Base-by-base conservation (phyloP, 768 basidiomycete genomes). In the Pleurotus sapidus region DNA sequence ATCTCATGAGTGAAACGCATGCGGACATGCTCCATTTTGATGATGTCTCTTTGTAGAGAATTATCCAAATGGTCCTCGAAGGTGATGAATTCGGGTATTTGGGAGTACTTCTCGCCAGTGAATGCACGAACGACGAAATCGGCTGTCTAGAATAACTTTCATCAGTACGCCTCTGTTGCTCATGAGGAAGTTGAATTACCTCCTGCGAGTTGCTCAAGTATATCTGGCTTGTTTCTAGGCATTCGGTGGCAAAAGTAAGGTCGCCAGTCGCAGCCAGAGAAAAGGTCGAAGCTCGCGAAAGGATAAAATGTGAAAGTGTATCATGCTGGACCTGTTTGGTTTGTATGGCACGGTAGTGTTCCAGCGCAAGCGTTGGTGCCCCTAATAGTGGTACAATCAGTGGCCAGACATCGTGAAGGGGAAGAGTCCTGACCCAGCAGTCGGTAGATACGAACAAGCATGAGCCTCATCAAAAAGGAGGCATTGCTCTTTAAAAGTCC, bases 271-370 rank as follows among this genome's bases (percentile, higher is more conserved):
- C 77, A 45, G 89, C 86, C 39, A 89, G 72, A 2, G 91, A 92
- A 74, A 93, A 95, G 0, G 86, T 89, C 18, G 86, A 83, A 9
- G 87, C 82, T 18, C 93, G 83, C 17, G 89, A 84, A 42, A 94
- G 80, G 51, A 94, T 71, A 55, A 92, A 81, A 67, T 96, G 91
- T 1, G 91, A 92, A 6, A 97, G 76, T 0, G 95, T 96, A 65
- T 97, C 95, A 57, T 88, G 82, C 67, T 96, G 93, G 20, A 95
- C 81, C 64, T 92, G 89, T 68, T 94, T 94, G 60, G 91, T 76
- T 59, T 86, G 84, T 75, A 95, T 78, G 20, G 76, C 73, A 25
- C 85, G 84, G 67, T 93, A 95, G 65, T 95, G 92, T 55, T 91
- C 87, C 60, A 93, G 61, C 3, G 91, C 87, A 42, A 84, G 70